These are phyloP conservation scores for Sergeia podlipaevii DNA, from an alignment of 208 protist species.

Conservation along the genomic window DNA sequence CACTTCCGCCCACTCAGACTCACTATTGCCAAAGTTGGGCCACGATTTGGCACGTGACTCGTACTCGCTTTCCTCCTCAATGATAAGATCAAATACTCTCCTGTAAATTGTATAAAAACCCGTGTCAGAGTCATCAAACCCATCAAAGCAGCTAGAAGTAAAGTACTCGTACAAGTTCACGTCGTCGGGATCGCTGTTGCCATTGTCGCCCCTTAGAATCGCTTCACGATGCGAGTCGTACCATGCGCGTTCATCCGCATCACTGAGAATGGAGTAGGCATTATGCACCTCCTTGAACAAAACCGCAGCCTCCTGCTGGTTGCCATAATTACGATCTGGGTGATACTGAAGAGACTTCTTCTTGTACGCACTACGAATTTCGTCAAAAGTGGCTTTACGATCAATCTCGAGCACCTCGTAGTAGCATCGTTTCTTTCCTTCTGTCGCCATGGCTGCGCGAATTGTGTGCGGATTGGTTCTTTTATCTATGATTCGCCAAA, in stretches of 20 bases:
- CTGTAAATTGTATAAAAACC: slow-evolving; percentile 84
- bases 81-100: slow-evolving; percentile 65
- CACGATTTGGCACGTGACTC: slow-evolving; percentile 43
- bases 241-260: slow-evolving; percentile 81
- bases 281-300: slow-evolving; percentile 90
- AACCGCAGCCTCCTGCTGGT: slow-evolving; percentile 60
- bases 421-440: slow-evolving; percentile 65
- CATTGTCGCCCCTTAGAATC: slow-evolving; percentile 69
- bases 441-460: slow-evolving; percentile 35
- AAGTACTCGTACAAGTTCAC: slow-evolving; percentile 86
- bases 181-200: slow-evolving; percentile 44
- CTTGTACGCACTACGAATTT: slow-evolving; percentile 86
- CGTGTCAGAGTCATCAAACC: slow-evolving; percentile 64
- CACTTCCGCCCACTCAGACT: slow-evolving; percentile 44
- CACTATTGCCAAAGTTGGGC: slow-evolving; percentile 76
- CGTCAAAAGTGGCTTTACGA: slow-evolving; percentile 67
- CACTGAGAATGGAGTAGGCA: slow-evolving; percentile 85
- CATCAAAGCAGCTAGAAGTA: slow-evolving; percentile 73
- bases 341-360: slow-evolving; percentile 83
- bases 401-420: slow-evolving; percentile 87
- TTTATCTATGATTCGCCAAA: too few species aligned
- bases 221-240: slow-evolving; percentile 89
- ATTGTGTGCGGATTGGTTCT: too few species aligned
- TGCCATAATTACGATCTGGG: slow-evolving; percentile 89
- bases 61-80: slow-evolving; percentile 70